These are phyloP conservation scores for Mortierella sp. DNA, from an alignment of 371 early-diverging fungal genomes.

Conservation along the genomic window DNA sequence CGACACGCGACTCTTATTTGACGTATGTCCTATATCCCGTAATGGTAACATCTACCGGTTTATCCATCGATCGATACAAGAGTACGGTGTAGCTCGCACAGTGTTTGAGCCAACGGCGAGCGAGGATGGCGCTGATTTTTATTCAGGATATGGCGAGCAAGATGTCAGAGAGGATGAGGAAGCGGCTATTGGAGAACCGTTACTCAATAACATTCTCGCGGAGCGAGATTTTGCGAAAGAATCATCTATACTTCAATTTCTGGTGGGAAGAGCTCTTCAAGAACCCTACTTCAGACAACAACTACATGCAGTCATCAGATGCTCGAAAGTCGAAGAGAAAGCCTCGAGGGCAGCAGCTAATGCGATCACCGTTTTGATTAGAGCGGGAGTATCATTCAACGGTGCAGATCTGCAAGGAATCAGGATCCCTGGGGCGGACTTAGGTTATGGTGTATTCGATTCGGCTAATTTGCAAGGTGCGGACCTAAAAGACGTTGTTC, in stretches of 20 bases:
- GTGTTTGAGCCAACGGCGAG: background rate
- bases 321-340: background rate
- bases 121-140: too few relatives aligned
- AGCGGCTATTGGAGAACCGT: background rate
- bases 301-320: background rate
- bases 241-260: conserved; percentile 1
- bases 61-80: background rate
- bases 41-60: background rate
- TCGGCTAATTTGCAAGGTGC: conserved; percentile 9
- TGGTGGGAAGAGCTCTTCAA: conserved; percentile 3
- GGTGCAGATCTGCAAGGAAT: conserved; percentile 8
- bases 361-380: conserved; percentile 16
- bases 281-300: background rate
- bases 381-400: conserved; percentile 13
- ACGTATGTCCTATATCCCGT: background rate
- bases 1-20: background rate
- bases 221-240: background rate
- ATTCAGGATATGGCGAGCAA: too few relatives aligned
- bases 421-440: conserved; percentile 3
- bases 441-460: conserved; percentile 6
- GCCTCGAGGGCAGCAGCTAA: conserved; percentile 4
- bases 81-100: background rate
- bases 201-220: background rate
- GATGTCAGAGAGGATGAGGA: background rate
- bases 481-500: background rate